Evolutionary conservation across 495 filamentous ascomycete genomes (phyloP), one percentile per base, ranked within the genome.

Genomic region (Penicillium argentinense): DNA sequence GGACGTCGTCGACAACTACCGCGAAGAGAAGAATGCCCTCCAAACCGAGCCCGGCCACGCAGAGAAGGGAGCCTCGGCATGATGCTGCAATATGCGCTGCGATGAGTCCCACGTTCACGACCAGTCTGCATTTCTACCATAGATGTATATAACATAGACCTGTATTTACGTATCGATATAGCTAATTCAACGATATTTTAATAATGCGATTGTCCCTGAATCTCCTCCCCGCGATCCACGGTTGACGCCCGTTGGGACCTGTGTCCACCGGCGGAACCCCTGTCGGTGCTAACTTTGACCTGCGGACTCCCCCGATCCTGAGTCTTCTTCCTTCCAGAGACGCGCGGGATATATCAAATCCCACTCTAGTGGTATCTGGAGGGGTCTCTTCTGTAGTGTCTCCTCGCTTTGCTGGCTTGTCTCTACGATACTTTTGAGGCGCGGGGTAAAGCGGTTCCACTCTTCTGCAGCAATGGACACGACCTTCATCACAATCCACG

Each of bases 401-500:
- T 39, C 13, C 11, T 11, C 40, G 21, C n/a, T n/a, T n/a, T n/a
- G n/a, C n/a, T n/a, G n/a, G n/a, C n/a, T n/a, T n/a, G n/a, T n/a
- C n/a, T n/a, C n/a, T n/a, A n/a, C n/a, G n/a, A n/a, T n/a, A n/a
- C n/a, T n/a, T n/a, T n/a, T n/a, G n/a, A n/a, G n/a, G n/a, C n/a
- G n/a, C 25, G 56, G 53, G 43, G 47, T 51, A 38, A 25, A 16
- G 40, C 21, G 44, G 48, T 53, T 39, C 45, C 58, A 47, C 51
- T 62, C 23, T 51, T 48, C 45, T 57, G 48, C 48, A 55, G 41
- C 21, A 60, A 93, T 93, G 89, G 89, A 93, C 69, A 88, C 86
- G 53, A 95, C 89, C 32, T 95, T 95, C 72, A 95, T 95, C 72
- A 89, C 89, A 51, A 95, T 95, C 54, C 89, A 95, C 68, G 89